phyloP scores from a whole-genome alignment of 768 basidiomycete species.

The Ramaria sp. region DNA sequence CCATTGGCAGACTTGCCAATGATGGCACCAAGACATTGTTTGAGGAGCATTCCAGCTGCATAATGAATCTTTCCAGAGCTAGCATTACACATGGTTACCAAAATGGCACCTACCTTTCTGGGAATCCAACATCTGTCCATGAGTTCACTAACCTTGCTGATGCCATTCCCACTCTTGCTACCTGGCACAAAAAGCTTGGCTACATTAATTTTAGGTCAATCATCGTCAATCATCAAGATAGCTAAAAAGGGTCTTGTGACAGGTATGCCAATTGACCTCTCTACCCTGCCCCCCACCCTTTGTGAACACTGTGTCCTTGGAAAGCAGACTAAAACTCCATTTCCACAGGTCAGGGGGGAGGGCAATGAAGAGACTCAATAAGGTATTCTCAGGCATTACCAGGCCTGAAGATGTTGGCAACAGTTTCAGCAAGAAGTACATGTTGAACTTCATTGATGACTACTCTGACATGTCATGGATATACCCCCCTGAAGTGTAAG shows the following conservation, averaged over 20 bases:
- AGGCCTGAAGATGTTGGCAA: slow-evolving; percentile 10
- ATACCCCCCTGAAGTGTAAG: no score
- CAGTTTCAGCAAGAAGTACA: slow-evolving; percentile 21
- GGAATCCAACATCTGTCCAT: no score
- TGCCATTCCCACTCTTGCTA: no score
- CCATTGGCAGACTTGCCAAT: slow-evolving; percentile 14
- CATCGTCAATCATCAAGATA: slow-evolving; percentile 13
- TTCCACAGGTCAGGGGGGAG: slow-evolving; percentile 20
- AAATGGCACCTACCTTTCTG: no score
- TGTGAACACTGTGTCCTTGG: slow-evolving; percentile 27
- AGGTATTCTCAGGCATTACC: slow-evolving; percentile 17
- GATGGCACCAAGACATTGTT: slow-evolving; percentile 9
- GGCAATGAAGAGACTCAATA: slow-evolving; percentile 18
- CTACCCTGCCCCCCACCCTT: slow-evolving; percentile 15
- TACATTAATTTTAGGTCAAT: slow-evolving; percentile 17
- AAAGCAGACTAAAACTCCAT: slow-evolving; percentile 24
- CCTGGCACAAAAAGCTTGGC: slow-evolving; percentile 18
- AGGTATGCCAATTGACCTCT: slow-evolving; percentile 20
- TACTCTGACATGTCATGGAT: no score
- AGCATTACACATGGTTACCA: slow-evolving; percentile 13
- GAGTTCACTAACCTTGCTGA: no score
- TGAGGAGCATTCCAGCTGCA: no score
- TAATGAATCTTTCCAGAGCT: slow-evolving; percentile 19
- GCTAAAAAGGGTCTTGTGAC: slow-evolving; percentile 4
- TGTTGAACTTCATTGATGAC: slow-evolving; percentile 28